phyloP scores from a whole-genome alignment of 208 protist genomes.

The Leishmania turanica region DNA sequence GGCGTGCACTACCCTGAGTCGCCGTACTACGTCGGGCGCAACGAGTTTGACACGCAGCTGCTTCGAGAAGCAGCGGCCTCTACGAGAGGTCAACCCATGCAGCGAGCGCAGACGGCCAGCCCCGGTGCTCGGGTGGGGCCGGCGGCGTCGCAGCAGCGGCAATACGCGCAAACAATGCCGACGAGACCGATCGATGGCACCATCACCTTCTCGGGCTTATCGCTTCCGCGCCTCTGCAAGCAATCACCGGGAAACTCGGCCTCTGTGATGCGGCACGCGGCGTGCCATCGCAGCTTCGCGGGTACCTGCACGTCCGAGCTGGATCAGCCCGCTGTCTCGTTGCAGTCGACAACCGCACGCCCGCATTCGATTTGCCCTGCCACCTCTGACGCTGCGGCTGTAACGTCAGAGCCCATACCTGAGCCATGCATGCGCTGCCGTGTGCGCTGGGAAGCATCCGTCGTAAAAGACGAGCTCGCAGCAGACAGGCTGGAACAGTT shows the following conservation, averaged over 20 bases:
- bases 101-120: not conserved
- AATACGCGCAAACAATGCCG: not conserved
- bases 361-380: not conserved
- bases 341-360: not conserved
- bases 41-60: constrained; percentile 26
- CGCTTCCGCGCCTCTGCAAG: not conserved
- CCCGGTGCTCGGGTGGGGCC: not conserved
- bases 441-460: constrained; percentile 1
- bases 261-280: not conserved
- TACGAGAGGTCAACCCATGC: not conserved
- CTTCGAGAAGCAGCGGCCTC: not conserved
- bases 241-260: not conserved
- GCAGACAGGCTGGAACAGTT: not conserved
- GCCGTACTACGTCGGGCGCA: constrained; percentile 21
- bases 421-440: not conserved
- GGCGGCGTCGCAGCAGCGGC: not conserved
- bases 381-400: not conserved
- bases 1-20: constrained; percentile 12
- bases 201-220: not conserved
- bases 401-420: not conserved
- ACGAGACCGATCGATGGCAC: not conserved
- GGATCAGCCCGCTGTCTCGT: not conserved
- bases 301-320: not conserved
- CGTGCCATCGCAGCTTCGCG: not conserved
- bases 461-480: constrained; percentile 10